Evolutionary conservation across 345 rosid species (phyloP), one percentile per base, ranked within the genome.

Genomic region (Salix purpurea): DNA sequence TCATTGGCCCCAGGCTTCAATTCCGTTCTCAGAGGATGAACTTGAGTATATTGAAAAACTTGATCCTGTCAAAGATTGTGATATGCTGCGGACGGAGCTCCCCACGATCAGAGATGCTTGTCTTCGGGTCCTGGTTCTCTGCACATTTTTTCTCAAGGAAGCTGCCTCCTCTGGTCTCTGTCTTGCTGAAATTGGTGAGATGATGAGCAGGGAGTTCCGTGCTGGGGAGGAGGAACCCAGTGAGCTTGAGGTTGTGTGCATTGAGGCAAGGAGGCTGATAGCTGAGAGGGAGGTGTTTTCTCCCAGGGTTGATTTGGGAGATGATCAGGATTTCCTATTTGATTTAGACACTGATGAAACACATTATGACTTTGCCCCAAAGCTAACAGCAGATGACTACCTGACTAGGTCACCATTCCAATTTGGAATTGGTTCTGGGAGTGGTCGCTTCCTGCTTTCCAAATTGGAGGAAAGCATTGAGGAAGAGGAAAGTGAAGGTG

Each of bases 1-100:
- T 85, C 99, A 96, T 77, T 96, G 98, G 99, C 99, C 99, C 48
- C 98, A 94, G 79, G 95, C 99, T 19, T 94, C 99, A 18, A 87
- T 96, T 72, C 97, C 99, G n/a, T 96, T 96, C 83, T 90, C 97
- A 4, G 99, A 94, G 48, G 98, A 90, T 83, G 99, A 96, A 83
- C 91, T 96, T 67, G 91, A 91, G 30, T 92, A 94, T 66, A 96
- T 96, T 61, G 79, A 83, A 39, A 84, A 76, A n/a, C 92, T 94
- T 62, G 86, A 94, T 80, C 97, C 92, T 21, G 18, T 66, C 13
- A 77, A 61, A 40, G 99, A 96, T 69, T 92, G 96, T 73, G 92
- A 87, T 19, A 91, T 89, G 97, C 89, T 96, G 77, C 84, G 91
- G 26, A 81, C 74, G 75, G 94, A 92, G 86, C 96, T 96, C 42